Evolutionary conservation across 177 flowering plant genomes (phyloP).

Genomic region (Viscum album): DNA sequence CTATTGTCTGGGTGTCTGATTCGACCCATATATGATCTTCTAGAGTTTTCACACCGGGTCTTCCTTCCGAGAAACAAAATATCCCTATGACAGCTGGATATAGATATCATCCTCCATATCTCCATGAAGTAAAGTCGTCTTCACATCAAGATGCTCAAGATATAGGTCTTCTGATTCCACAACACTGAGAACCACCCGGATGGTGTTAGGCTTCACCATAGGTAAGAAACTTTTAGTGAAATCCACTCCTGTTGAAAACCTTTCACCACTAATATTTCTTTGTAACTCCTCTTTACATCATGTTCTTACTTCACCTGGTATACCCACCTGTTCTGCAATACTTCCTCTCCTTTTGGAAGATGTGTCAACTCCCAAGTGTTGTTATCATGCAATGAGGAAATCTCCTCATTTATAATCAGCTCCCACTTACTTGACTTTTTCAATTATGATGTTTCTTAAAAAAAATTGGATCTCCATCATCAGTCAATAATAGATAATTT

Average conservation of each 20-base stretch:
- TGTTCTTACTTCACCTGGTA: background rate
- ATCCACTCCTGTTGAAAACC: background rate
- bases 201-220: background rate
- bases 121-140: background rate
- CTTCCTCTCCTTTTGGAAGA: background rate
- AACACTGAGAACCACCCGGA: background rate
- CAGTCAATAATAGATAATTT: too few species aligned
- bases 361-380: too few species aligned
- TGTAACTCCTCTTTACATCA: background rate
- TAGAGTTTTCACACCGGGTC: background rate
- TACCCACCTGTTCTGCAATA: background rate
- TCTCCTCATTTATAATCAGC: too few species aligned
- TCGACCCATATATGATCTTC: background rate
- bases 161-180: background rate
- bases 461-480: too few species aligned
- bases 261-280: background rate
- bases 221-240: background rate
- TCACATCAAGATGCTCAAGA: background rate
- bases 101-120: background rate
- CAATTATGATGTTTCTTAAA: too few species aligned
- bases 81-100: background rate
- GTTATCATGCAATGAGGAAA: too few species aligned
- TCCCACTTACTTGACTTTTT: too few species aligned
- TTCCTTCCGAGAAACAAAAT: background rate
- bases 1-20: background rate